phyloP scores from a whole-genome alignment of 1,284 basidiomycete species.

The Papiliotrema fonsecae region DNA sequence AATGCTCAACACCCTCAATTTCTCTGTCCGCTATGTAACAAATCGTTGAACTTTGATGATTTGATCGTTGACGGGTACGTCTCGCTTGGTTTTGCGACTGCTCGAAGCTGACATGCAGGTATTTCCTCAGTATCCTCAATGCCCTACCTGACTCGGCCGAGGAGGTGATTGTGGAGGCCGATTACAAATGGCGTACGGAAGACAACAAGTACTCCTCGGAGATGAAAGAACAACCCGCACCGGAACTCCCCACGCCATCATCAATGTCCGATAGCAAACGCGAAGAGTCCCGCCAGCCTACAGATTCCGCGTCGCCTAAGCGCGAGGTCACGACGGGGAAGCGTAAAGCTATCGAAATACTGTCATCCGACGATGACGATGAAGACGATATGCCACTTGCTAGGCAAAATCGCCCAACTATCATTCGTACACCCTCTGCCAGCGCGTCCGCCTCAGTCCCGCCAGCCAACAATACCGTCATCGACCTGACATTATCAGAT shows the following conservation, averaged over 20 bases:
- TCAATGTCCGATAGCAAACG: background rate
- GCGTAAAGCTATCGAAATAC: slow-evolving; percentile 58
- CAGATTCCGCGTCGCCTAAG: background rate
- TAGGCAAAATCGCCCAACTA: background rate
- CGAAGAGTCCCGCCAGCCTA: background rate
- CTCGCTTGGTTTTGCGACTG: too few species aligned
- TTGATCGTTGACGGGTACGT: slow-evolving; percentile 85
- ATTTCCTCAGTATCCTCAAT: slow-evolving; percentile 28
- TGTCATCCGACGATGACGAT: slow-evolving; percentile 71
- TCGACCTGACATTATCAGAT: slow-evolving; percentile 30
- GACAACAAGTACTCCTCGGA: slow-evolving; percentile 72
- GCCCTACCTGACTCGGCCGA: slow-evolving; percentile 66
- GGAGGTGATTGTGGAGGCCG: slow-evolving; percentile 86
- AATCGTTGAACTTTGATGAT: slow-evolving; percentile 68
- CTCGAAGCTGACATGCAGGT: slow-evolving; percentile 15
- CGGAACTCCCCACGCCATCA: background rate
- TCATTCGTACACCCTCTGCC: slow-evolving; percentile 5
- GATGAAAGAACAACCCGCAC: slow-evolving; percentile 53
- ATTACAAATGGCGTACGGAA: slow-evolving; percentile 90
- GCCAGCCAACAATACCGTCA: slow-evolving; percentile 11
- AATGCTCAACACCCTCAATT: slow-evolving; percentile 97
- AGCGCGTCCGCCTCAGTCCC: background rate
- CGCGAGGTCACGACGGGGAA: slow-evolving; percentile 21
- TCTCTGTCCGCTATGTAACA: slow-evolving; percentile 93
- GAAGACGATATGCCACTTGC: slow-evolving; percentile 56